Evolutionary conservation across 495 filamentous ascomycete genomes (phyloP).

Genomic region (Xylaria venustula): DNA sequence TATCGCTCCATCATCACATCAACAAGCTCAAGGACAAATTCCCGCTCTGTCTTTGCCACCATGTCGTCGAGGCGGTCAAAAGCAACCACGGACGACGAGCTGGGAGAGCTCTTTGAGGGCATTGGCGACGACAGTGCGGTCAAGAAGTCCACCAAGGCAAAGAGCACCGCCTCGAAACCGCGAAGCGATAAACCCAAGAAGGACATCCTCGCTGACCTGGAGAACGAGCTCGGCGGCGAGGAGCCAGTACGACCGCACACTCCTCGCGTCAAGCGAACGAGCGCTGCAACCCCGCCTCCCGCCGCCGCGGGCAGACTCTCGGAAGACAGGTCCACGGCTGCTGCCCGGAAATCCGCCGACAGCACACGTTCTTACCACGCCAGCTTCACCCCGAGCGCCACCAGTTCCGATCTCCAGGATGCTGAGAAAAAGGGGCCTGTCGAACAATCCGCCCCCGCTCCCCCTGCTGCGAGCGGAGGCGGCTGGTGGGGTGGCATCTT

Average conservation of each 20-base stretch:
- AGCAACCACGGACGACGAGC: constrained; percentile 68
- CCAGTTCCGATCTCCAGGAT: constrained; percentile 51
- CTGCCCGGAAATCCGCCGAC: constrained; percentile 69
- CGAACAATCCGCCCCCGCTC: constrained; percentile 34
- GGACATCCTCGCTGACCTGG: constrained; percentile 84
- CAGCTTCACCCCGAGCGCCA: constrained; percentile 54
- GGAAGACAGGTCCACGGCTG: constrained; percentile 34
- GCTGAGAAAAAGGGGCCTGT: constrained; percentile 47
- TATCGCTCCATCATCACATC: not conserved
- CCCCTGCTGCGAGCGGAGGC: constrained; percentile 49
- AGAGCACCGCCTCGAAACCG: constrained; percentile 44
- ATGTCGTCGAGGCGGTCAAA: constrained; percentile 46
- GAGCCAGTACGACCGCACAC: constrained; percentile 77
- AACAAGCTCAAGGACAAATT: not conserved
- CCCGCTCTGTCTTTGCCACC: constrained; percentile 1
- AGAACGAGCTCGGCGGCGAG: constrained; percentile 64
- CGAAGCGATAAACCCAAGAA: constrained; percentile 49
- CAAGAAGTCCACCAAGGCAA: constrained; percentile 48
- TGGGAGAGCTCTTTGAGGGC: constrained; percentile 77
- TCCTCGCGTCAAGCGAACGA: constrained; percentile 63
- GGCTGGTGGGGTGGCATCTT: constrained; percentile 94
- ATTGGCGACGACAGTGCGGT: constrained; percentile 54
- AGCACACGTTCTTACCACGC: constrained; percentile 65
- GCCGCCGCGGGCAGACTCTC: constrained; percentile 64
- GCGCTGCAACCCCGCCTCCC: constrained; percentile 54